phyloP scores from a whole-genome alignment of 2,329 filamentous ascomycete species.

The Pyrenophora seminiperda region DNA sequence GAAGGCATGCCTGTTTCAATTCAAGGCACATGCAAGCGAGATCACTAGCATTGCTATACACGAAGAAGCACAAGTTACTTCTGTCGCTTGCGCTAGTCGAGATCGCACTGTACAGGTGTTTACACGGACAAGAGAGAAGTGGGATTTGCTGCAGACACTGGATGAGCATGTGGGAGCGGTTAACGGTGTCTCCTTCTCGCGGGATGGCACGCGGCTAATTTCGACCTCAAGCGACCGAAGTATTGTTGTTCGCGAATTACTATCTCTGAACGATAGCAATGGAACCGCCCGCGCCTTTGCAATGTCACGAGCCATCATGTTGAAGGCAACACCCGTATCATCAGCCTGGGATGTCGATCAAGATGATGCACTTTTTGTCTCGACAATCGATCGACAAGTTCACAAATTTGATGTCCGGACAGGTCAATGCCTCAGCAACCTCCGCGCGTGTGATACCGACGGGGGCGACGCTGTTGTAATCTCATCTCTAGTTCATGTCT shows the following conservation, averaged over 20 bases:
- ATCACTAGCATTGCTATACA: conserved; percentile 80
- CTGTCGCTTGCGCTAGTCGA: conserved; percentile 77
- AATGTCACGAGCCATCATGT: conserved; percentile 74
- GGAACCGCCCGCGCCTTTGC: conserved; percentile 73
- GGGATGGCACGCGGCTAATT: conserved; percentile 72
- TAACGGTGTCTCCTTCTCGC: conserved; percentile 74
- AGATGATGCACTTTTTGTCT: conserved; percentile 60
- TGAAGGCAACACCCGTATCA: conserved; percentile 86
- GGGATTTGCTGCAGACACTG: conserved; percentile 86
- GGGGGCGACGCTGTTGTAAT: conserved; percentile 81
- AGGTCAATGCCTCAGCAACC: conserved; percentile 72
- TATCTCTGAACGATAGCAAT: conserved; percentile 67
- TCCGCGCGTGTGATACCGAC: conserved; percentile 82
- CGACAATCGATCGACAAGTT: conserved; percentile 66
- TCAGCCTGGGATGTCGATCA: conserved; percentile 73
- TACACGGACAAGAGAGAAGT: conserved; percentile 60
- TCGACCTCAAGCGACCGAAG: conserved; percentile 87
- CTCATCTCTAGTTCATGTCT: conserved; percentile 71
- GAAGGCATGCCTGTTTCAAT: conserved; percentile 67
- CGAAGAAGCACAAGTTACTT: conserved; percentile 64
- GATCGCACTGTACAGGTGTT: conserved; percentile 97
- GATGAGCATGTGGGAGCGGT: conserved; percentile 90
- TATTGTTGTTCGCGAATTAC: conserved; percentile 78
- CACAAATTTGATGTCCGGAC: conserved; percentile 66
- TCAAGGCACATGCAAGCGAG: conserved; percentile 85